A percentile compares a stretch with the other conserved stretches of the same genome.
phyloP scores from a whole-genome alignment of 2,329 filamentous ascomycete genomes.

The Cercospora sp. region DNA sequence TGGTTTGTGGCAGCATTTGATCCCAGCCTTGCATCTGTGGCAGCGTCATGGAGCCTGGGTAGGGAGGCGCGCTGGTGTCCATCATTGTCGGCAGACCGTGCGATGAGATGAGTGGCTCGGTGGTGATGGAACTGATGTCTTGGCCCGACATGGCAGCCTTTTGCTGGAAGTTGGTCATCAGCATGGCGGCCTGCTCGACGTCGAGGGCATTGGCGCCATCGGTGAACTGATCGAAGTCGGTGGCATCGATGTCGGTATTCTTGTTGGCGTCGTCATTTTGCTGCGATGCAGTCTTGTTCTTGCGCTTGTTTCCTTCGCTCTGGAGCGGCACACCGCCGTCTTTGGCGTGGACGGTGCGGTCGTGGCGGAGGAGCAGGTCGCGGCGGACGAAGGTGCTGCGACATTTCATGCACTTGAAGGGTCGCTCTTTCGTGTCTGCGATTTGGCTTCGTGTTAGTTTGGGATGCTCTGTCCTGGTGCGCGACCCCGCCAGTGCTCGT shows the following conservation, averaged over 20 bases:
- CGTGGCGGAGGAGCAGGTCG: slow-evolving; percentile 92
- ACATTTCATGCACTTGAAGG: slow-evolving; percentile 98
- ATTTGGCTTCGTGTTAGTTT: slow-evolving; percentile 12
- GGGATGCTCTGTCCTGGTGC: slow-evolving; percentile 12
- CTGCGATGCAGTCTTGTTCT: slow-evolving; percentile 28
- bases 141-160: slow-evolving; percentile 77
- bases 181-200: slow-evolving; percentile 95
- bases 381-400: slow-evolving; percentile 97
- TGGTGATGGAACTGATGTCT: slow-evolving; percentile 52
- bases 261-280: slow-evolving; percentile 51
- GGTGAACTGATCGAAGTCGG: slow-evolving; percentile 87
- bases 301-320: slow-evolving; percentile 86
- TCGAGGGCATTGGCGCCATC: slow-evolving; percentile 90
- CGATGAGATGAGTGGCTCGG: slow-evolving; percentile 70
- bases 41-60: slow-evolving; percentile 71
- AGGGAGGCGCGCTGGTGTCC: slow-evolving; percentile 66
- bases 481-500: slow-evolving; percentile 28
- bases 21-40: slow-evolving; percentile 87
- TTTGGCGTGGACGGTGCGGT: slow-evolving; percentile 97
- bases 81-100: slow-evolving; percentile 73
- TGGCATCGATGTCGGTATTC: slow-evolving; percentile 77
- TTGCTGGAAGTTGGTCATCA: slow-evolving; percentile 97
- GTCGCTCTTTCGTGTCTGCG: slow-evolving; percentile 94
- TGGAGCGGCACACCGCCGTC: slow-evolving; percentile 92
- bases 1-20: slow-evolving; percentile 71